Evolutionary conservation across 164 flowering plant genomes (phyloP), one percentile per base, ranked within the genome.

Genomic region (Akebia trifoliata): DNA sequence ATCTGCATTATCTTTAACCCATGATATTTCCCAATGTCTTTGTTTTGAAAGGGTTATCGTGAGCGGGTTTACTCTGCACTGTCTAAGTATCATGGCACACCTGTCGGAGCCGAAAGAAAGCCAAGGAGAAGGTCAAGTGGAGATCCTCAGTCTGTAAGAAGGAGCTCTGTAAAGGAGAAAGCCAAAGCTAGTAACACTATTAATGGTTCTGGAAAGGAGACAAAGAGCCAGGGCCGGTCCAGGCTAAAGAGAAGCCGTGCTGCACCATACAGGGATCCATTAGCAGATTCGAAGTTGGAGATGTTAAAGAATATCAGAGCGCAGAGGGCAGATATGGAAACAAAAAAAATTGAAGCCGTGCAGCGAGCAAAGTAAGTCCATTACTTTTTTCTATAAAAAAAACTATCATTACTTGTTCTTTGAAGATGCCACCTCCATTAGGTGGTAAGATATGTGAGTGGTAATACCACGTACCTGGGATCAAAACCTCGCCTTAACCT

Each of bases 221-320:
- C 50, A 32, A 69, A 55, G 57, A 66, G 52, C 50, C 64, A 64
- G 58, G 43, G 44, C 17, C 52, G 21, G 37, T 4, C 72, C 6
- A 68, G 49, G 63, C 15, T 47, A 28, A 79, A 59, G 72, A 81
- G 46, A 59, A 71, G 64, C 8, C 72, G 57, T 6, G 52, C 54
- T 20, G 87, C 95, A 1, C 32, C 50, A 11, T 93, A 74, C 65
- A 83, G 79, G 68, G 99, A 93, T 75, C 97, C 97, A 55, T 66
- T 79, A 56, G 83, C 83, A 15, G 77, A 69, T 64, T 70, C 80
- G 39, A 93, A 93, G 70, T 66, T 90, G 64, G 86, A 87, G 72
- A 86, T 93, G 97, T 75, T 93, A 62, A 90, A 81, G 74, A 81
- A 72, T 60, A 93, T 90, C 52, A 78, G 97, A 72, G 83, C 87